Evolutionary conservation across 2,329 filamentous ascomycete genomes (phyloP), one percentile per base, ranked within the genome.

Genomic region (Fusarium lyarnte): DNA sequence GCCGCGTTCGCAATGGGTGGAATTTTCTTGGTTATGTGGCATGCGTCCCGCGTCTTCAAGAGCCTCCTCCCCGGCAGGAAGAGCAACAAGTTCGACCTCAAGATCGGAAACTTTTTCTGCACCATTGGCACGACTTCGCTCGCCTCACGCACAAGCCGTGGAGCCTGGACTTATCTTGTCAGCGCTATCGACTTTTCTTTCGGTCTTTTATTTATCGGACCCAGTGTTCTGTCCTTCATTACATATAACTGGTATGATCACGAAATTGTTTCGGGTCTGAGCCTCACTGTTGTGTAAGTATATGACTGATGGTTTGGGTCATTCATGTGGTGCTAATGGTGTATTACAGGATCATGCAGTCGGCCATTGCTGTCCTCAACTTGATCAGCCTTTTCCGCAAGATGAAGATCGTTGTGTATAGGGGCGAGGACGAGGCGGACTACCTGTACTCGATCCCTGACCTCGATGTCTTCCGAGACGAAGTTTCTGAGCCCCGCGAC

Each of bases 71-170:
- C 63, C 14, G 39, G 55, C 17, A 69, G 53, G n/a, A 66, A 46
- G 35, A 45, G 27, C n/a, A 47, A 66, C 54, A 70, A 70, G 36
- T 73, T 77, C 49, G 73, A 77, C 35, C 45, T 77, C 35, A 70
- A 58, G n/a, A 47, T 77, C n/a, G 76, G 74, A 10, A 64, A 53
- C 43, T 75, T 76, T 12, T 66, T 72, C 16, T 77, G 71, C 27
- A 69, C 66, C 17, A 66, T 66, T 23, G 76, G 71, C 11, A 69
- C 58, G 38, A 58, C 59, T 14, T 54, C 49, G 2, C 29, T 38
- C 14, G 29, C 27, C 4, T 66, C 41, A 13, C 33, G 13, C 12
- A 3, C 49, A 43, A 39, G 29, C 27, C 19, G 33, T 31, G 51
- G 49, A 33, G 33, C 38, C 25, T 39, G 57, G 36, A 65, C 59